Base-by-base conservation (phyloP, 495 filamentous ascomycete genomes). In the Penicillium crystallinum region DNA sequence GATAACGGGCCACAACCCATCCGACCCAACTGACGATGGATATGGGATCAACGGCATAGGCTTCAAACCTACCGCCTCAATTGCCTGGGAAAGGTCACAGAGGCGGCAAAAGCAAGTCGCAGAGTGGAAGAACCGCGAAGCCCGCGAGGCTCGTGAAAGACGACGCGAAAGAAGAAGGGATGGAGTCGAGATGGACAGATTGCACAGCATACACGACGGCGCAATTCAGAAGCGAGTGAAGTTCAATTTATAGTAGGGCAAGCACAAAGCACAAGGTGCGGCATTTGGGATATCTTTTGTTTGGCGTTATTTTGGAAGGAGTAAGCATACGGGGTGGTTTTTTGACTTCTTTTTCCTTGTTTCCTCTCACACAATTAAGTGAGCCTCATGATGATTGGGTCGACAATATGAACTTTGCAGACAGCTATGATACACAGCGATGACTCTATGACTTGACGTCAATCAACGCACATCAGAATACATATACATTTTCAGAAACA, bases 11-110 rank as follows among this genome's bases (percentile, higher is more conserved):
- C 87, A 93, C 62, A 77, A 87, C 56, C 84, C 85, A 3, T 77
- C 77, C 27, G 87, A 90, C 64, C 84, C 83, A 34, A 81, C 78
- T 49, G 87, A 90, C 56, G 87, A 90, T 67, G 87, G 87, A 22
- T 87, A 87, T 31, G 87, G 87, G 33, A 88, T 90, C 56, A 89
- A 95, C 67, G 92, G 92, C 12, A 86, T 97, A 61, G 92, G 91
- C 1, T 97, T 95, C 69, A 86, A 82, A 55, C 92, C 92, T 0
- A 97, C 90, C 8, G 79, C 91, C 15, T 87, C 87, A 29, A 83
- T 91, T 27, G 91, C 90, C 1, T 85, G 88, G 66, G 82, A 83
- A 22, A 77, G 92, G 49, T 77, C 81, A 6, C 81, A 90, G 65
- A 87, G 82, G 65, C 77, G 91, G 53, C 79, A 82, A 59, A 84